These are phyloP conservation scores for Diaporthe citri DNA, from an alignment of 2,329 filamentous ascomycete species.

Conservation along the genomic window DNA sequence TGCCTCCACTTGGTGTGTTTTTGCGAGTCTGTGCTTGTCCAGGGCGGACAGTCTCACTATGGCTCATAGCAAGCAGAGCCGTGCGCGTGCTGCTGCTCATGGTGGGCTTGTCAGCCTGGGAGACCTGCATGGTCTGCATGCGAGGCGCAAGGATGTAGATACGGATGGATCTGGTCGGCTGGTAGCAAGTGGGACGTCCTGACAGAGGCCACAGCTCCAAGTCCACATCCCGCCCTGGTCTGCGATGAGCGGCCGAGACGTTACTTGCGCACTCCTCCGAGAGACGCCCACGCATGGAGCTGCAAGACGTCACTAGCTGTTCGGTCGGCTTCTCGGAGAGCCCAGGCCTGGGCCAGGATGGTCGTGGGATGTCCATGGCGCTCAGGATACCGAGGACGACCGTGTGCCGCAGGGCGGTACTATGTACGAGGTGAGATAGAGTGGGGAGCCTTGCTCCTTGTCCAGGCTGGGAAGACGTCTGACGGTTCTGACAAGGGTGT, in stretches of 20 bases:
- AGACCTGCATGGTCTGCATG: neutral
- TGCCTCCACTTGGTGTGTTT: neutral
- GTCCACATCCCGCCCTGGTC: neutral
- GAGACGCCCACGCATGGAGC: neutral
- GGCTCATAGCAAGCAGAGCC: neutral
- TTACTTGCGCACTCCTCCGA: slow-evolving; percentile 13
- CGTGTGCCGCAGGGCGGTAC: neutral
- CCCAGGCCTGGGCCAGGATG: neutral
- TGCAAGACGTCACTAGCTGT: slow-evolving; percentile 17
- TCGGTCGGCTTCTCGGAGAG: slow-evolving; percentile 11
- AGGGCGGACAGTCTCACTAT: slow-evolving; percentile 15
- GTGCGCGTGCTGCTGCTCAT: slow-evolving; percentile 6
- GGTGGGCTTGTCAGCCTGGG: slow-evolving; percentile 9
- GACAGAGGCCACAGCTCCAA: neutral
- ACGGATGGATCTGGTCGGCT: neutral
- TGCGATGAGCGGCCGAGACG: neutral
- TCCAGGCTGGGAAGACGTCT: slow-evolving; percentile 26
- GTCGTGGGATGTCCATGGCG: neutral
- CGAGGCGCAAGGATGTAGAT: neutral
- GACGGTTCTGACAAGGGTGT: slow-evolving; percentile 8
- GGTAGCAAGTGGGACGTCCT: neutral
- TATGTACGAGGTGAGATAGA: slow-evolving; percentile 23
- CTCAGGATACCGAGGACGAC: neutral
- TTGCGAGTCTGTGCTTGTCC: neutral
- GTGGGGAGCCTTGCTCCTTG: slow-evolving; percentile 9